Base-by-base conservation (phyloP, 148 eudicot species). In the Rhododendron griersonianum region DNA sequence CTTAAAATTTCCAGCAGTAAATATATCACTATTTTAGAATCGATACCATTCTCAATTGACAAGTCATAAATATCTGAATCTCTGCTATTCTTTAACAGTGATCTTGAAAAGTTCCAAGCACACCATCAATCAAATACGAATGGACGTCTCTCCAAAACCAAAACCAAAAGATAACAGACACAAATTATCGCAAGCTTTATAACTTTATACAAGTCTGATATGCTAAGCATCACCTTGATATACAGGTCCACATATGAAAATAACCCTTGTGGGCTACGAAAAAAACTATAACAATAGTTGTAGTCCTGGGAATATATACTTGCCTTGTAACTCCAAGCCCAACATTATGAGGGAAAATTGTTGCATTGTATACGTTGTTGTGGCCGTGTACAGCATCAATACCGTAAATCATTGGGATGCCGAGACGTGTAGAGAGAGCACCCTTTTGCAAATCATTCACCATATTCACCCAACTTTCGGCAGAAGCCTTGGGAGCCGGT, bases 351-450 rank as follows among this genome's bases (percentile, higher is more conserved):
- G 87, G 87, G 41, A 85, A 85, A 75, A 85, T 44, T 23, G 87
- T 85, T 2, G 87, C 87, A 53, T 44, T 44, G 35, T 85, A 85
- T 21, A 28, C 87, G 19, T 85, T 85, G 57, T 85, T 85, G 87
- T 85, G 74, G 16, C 87, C 87, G 44, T 85, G 87, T 4, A 85
- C 83, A 41, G 83, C 87, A 30, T 85, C 86, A 28, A 85, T 85
- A 28, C 86, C 86, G 25, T 85, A 85, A 21, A 85, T 85, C 86
- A 85, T 85, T 16, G 87, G 87, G 48, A 85, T 85, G 8, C 87
- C 87, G 8, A 85, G 87, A 35, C 87, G 87, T 19, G 69, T 85
- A 53, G 87, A 76, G 28, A 85, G 76, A 41, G 87, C 23, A 39
- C 87, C 87, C 65, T 61, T 85, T 48, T 85, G 87, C 14, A 78